Evolutionary conservation across 2,329 filamentous ascomycete genomes (phyloP).

Genomic region (Fusarium sp.): DNA sequence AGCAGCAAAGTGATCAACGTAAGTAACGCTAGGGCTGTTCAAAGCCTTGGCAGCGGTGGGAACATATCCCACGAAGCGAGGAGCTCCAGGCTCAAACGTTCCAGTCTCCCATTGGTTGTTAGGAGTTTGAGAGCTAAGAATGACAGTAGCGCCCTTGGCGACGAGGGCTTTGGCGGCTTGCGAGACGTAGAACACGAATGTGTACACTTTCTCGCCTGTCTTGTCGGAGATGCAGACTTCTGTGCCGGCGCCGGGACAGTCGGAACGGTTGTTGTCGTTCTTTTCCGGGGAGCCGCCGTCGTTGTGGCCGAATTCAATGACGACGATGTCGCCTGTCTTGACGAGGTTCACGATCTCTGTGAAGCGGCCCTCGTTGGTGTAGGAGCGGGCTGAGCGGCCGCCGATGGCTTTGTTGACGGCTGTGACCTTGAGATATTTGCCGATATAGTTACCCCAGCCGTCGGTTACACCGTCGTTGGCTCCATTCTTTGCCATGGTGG

Average conservation of each 20-base stretch:
- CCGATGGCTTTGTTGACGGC: constrained; percentile 72
- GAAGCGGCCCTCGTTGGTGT: constrained; percentile 73
- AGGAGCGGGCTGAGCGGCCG: constrained; percentile 73
- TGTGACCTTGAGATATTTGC: constrained; percentile 55
- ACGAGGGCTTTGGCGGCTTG: constrained; percentile 64
- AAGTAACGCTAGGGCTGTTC: constrained; percentile 56
- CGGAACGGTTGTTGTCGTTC: constrained; percentile 69
- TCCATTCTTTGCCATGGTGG: constrained; percentile 65
- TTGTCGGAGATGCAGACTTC: constrained; percentile 58
- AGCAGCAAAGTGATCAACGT: constrained; percentile 70
- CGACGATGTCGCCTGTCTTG: constrained; percentile 68
- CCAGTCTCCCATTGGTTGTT: constrained; percentile 70
- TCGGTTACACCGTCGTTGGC: constrained; percentile 52
- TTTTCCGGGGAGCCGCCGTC: constrained; percentile 67
- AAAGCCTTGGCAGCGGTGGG: constrained; percentile 51
- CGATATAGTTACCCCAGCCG: constrained; percentile 72
- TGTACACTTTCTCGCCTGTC: constrained; percentile 62
- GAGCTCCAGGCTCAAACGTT: constrained; percentile 56
- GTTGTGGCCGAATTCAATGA: constrained; percentile 80
- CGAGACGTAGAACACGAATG: constrained; percentile 68
- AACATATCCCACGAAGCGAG: constrained; percentile 67
- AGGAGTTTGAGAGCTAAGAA: constrained; percentile 66
- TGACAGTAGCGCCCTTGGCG: constrained; percentile 67
- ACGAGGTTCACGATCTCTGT: constrained; percentile 63
- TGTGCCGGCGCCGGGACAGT: constrained; percentile 63